Evolutionary conservation across 805 yeast genomes (phyloP).

Genomic region (Pichia gijzeniarum): DNA sequence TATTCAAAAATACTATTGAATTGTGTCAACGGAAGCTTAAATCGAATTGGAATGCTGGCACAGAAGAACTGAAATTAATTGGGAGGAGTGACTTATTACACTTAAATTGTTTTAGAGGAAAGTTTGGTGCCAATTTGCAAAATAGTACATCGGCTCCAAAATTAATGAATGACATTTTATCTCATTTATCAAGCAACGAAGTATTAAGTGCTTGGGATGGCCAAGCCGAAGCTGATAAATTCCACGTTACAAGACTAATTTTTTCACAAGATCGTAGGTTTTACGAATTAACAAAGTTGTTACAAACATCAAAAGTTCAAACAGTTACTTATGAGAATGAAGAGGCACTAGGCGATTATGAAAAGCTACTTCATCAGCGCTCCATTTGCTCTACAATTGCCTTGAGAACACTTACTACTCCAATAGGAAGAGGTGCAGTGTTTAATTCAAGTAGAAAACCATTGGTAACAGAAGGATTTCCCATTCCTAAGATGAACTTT

Average conservation of each 20-base stretch:
- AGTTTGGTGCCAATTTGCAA: not conserved
- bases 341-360: conserved; percentile 46
- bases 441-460: conserved; percentile 67
- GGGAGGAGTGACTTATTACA: conserved; percentile 55
- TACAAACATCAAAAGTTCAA: conserved; percentile 67
- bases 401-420: conserved; percentile 64
- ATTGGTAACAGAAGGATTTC: conserved; percentile 76
- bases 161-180: conserved; percentile 36
- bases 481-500: conserved; percentile 69
- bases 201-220: conserved; percentile 59
- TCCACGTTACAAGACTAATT: conserved; percentile 60
- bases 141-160: not conserved
- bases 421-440: conserved; percentile 73
- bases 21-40: conserved; percentile 47
- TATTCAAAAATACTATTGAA: conserved; percentile 56
- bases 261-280: conserved; percentile 76
- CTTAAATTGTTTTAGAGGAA: conserved; percentile 19
- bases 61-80: conserved; percentile 46
- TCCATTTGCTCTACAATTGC: conserved; percentile 54
- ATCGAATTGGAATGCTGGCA: conserved; percentile 36
- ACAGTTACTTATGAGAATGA: conserved; percentile 36
- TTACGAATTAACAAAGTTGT: conserved; percentile 62
- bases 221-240: conserved; percentile 61
- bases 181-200: conserved; percentile 38
- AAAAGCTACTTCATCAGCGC: conserved; percentile 48